Conservation (phyloP, 2,329 filamentous ascomycete genomes). For the Alternaria solani region DNA sequence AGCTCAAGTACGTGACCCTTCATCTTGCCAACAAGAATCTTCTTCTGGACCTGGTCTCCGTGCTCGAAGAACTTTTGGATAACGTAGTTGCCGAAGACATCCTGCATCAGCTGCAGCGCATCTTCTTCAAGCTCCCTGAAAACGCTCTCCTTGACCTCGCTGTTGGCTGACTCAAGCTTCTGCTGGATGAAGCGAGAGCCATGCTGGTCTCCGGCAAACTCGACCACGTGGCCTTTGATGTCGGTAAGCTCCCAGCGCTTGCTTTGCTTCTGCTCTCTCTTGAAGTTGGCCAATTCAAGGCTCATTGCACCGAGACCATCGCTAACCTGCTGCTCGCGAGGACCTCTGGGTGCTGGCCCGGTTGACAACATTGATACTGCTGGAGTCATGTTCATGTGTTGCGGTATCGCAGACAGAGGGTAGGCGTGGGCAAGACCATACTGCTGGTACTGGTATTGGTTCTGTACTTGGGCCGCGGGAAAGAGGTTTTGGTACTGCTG, state of each 20-base stretch:
- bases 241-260: slow-evolving; percentile 85
- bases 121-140: slow-evolving; percentile 89
- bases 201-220: slow-evolving; percentile 95
- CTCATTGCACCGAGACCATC: slow-evolving; percentile 70
- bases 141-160: slow-evolving; percentile 91
- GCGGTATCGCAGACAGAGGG: slow-evolving; percentile 44
- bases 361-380: slow-evolving; percentile 48
- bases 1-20: slow-evolving; percentile 81
- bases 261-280: slow-evolving; percentile 74
- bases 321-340: slow-evolving; percentile 62
- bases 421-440: slow-evolving; percentile 50
- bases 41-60: slow-evolving; percentile 93
- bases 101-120: slow-evolving; percentile 87
- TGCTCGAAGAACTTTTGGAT: slow-evolving; percentile 98
- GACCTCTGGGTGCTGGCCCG: slow-evolving; percentile 52
- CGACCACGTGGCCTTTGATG: slow-evolving; percentile 85
- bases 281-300: slow-evolving; percentile 79
- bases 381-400: slow-evolving; percentile 46
- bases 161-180: slow-evolving; percentile 90
- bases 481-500: slow-evolving; percentile 47
- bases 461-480: slow-evolving; percentile 47
- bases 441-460: slow-evolving; percentile 45
- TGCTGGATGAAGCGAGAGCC: slow-evolving; percentile 95
- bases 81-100: slow-evolving; percentile 98
- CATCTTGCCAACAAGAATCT: slow-evolving; percentile 84